A percentile compares a stretch with the other conserved stretches of the same genome.
Evolutionary conservation across 495 filamentous ascomycete species (phyloP).

Genomic region (Aspergillus avenaceus): DNA sequence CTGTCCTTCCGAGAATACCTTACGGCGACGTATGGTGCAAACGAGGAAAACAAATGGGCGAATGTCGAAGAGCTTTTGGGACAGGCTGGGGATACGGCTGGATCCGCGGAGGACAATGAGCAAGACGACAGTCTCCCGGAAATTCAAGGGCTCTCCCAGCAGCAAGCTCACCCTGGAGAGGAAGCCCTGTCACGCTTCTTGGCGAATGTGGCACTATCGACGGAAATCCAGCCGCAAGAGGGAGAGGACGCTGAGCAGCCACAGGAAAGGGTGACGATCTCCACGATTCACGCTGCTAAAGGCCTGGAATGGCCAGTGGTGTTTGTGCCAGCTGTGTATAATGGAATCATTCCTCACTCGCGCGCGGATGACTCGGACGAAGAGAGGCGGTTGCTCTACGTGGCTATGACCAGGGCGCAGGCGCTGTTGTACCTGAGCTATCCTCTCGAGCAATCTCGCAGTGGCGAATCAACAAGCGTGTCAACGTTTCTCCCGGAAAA

Average conservation of each 20-base stretch:
- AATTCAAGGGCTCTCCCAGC: slow-evolving; percentile 72
- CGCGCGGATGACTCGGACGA: slow-evolving; percentile 86
- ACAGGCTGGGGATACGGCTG: slow-evolving; percentile 62
- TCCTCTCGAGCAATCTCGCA: slow-evolving; percentile 60
- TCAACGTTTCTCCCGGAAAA: slow-evolving; percentile 59
- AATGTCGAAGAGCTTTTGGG: slow-evolving; percentile 86
- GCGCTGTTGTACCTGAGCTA: slow-evolving; percentile 87
- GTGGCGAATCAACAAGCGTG: slow-evolving; percentile 55
- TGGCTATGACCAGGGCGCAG: slow-evolving; percentile 96
- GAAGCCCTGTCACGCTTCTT: slow-evolving; percentile 77
- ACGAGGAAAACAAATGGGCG: slow-evolving; percentile 81
- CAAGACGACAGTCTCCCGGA: slow-evolving; percentile 69
- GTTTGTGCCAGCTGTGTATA: slow-evolving; percentile 87
- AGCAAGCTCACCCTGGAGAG: slow-evolving; percentile 49
- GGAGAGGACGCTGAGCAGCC: slow-evolving; percentile 43
- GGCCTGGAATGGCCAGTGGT: slow-evolving; percentile 97
- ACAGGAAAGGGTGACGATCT: slow-evolving; percentile 76
- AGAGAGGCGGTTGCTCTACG: slow-evolving; percentile 87
- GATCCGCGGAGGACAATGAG: slow-evolving; percentile 21
- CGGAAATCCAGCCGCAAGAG: slow-evolving; percentile 61
- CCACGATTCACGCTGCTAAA: slow-evolving; percentile 96
- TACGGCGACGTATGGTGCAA: slow-evolving; percentile 61
- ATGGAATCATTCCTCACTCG: slow-evolving; percentile 93
- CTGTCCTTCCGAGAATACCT: slow-evolving; percentile 72
- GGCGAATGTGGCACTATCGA: slow-evolving; percentile 82